Conservation (phyloP, 2,329 filamentous ascomycete species). For the Diaporthe citrichinensis region DNA sequence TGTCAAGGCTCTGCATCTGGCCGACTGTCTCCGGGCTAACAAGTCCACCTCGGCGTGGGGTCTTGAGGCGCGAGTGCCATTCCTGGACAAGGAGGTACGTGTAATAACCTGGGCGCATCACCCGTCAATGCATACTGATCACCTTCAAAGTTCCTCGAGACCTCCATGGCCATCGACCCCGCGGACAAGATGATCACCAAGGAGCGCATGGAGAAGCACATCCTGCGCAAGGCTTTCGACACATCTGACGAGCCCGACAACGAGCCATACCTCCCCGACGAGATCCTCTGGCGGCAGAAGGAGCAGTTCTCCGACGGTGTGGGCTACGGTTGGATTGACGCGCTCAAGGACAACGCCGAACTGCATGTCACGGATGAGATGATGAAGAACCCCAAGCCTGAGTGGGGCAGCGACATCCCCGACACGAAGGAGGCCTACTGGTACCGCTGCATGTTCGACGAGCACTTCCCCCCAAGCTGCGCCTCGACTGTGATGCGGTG, state of each 20-base stretch:
- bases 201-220: constrained; percentile 95
- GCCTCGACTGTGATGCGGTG: constrained; percentile 95
- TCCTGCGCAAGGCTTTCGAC: constrained; percentile 97
- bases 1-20: constrained; percentile 95
- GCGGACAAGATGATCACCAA: constrained; percentile 95
- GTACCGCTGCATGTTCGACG: constrained; percentile 99
- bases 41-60: constrained; percentile 99
- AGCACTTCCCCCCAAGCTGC: constrained; percentile 95
- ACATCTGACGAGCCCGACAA: constrained; percentile 86
- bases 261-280: constrained; percentile 91
- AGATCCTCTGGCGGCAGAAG: constrained; percentile 98
- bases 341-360: constrained; percentile 94
- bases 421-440: constrained; percentile 99
- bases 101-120: background rate
- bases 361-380: constrained; percentile 93
- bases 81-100: constrained; percentile 89
- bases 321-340: constrained; percentile 99
- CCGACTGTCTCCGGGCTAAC: constrained; percentile 98
- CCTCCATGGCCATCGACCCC: constrained; percentile 93
- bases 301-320: constrained; percentile 99
- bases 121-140: constrained; percentile 43
- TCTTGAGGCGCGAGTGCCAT: constrained; percentile 96
- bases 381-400: constrained; percentile 97
- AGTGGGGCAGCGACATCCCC: constrained; percentile 94
- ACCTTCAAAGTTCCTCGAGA: constrained; percentile 83